Evolutionary conservation across 2,329 filamentous ascomycete species (phyloP), one percentile per base, ranked within the genome.

Genomic region (Xylaria sp.): DNA sequence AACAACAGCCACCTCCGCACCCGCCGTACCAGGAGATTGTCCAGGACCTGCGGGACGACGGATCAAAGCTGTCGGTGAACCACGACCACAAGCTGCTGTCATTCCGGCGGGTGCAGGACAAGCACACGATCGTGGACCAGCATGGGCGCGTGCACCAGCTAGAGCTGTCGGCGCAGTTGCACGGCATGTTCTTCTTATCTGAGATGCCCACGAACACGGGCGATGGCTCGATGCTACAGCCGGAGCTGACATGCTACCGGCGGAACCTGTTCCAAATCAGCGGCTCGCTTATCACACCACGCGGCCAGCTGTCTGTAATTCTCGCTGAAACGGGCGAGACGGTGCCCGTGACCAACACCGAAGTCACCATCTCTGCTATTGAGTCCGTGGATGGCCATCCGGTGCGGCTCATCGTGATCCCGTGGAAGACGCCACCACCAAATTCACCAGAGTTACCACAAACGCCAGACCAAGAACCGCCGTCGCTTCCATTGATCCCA

Each of bases 241-340:
- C 89, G 62, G 95, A 98, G 82, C 82, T 98, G 79, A 98, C 95
- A 2, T 98, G 95, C 85, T 98, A 98, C 81, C 92, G 95, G 73
- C 90, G 95, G 57, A 98, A 98, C 78, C 85, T 98, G 58, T 98
- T 98, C 81, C 95, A 98, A 80, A 97, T 98, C 77, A 97, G 94
- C 70, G 95, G 95, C 67, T 94, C 91, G 5, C 88, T 97, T 67
- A 94, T 94, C 50, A 87, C 94, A 15, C 94, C 94, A 1, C 86
- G 93, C 71, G 91, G 90, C 34, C 87, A 94, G 71, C 85, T 95
- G 65, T 96, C 92, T 61, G 89, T 97, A 65, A 86, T 97, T 80
- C 70, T 78, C 6, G 93, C 91, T 20, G 94, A 97, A 68, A 89
- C 92, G 63, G 94, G 94, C 54, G 93, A 97, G 79, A 91, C 92